A percentile compares a stretch with the other conserved stretches of the same genome.
phyloP scores from a whole-genome alignment of 345 rosid genomes.

The Camelina sativa region DNA sequence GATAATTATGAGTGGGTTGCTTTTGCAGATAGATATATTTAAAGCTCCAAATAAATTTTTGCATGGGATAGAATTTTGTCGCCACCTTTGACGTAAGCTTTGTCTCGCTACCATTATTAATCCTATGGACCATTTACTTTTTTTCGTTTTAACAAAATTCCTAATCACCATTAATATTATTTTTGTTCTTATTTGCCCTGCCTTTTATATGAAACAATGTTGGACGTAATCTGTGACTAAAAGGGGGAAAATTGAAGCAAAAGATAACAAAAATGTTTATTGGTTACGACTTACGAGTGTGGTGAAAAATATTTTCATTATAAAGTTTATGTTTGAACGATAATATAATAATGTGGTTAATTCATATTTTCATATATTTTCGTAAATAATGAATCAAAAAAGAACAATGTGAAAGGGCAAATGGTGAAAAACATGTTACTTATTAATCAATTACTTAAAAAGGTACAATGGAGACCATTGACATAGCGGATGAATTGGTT shows the following conservation, averaged over 20 bases:
- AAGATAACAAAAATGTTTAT: neutral
- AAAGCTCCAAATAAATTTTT: conserved; percentile 7
- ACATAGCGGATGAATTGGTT: too few relatives aligned
- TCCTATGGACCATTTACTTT: conserved; percentile 27
- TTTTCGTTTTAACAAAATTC: conserved; percentile 34
- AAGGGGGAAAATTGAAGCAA: neutral
- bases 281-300: too few relatives aligned
- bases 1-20: conserved; percentile 31
- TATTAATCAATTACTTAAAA: too few relatives aligned
- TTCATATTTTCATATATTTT: too few relatives aligned
- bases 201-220: neutral
- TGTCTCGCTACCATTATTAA: conserved; percentile 29
- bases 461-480: too few relatives aligned
- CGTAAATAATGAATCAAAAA: too few relatives aligned
- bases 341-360: too few relatives aligned
- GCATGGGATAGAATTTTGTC: conserved; percentile 36
- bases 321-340: too few relatives aligned
- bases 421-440: too few relatives aligned
- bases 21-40: conserved; percentile 34
- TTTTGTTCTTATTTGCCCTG: conserved; percentile 15
- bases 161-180: conserved; percentile 21
- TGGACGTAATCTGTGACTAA: conserved; percentile 20
- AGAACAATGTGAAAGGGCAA: too few relatives aligned
- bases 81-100: conserved; percentile 38
- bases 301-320: too few relatives aligned